Conservation (phyloP, 2,329 filamentous ascomycete genomes). For the Chaetomium strumarium region DNA sequence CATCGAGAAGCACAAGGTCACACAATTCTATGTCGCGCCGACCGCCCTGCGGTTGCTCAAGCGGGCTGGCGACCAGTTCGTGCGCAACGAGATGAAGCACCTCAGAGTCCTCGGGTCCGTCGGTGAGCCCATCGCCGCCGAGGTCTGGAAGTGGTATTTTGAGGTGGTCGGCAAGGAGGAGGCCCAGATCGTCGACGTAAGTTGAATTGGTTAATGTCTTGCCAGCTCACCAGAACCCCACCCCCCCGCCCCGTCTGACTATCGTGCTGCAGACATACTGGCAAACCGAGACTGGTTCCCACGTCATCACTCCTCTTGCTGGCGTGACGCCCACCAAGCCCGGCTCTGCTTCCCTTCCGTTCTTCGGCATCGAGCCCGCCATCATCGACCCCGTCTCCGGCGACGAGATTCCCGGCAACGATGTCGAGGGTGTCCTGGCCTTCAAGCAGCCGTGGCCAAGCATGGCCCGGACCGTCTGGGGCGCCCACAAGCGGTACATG, state of each 20-base stretch:
- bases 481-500: constrained; percentile 97
- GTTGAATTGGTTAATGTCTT: constrained; percentile 34
- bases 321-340: constrained; percentile 96
- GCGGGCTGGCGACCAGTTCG: constrained; percentile 88
- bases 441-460: constrained; percentile 99
- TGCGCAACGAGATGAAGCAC: constrained; percentile 82
- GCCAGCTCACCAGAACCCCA: background rate
- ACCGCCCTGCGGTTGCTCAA: constrained; percentile 90
- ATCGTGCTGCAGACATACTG: constrained; percentile 74
- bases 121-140: constrained; percentile 93
- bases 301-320: constrained; percentile 89
- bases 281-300: constrained; percentile 97
- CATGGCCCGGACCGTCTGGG: constrained; percentile 97
- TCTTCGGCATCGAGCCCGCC: constrained; percentile 96
- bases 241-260: constrained; percentile 14
- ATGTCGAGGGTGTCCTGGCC: constrained; percentile 92
- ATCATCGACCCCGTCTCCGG: constrained; percentile 97
- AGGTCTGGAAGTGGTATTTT: constrained; percentile 99
- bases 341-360: constrained; percentile 89
- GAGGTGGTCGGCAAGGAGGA: constrained; percentile 91
- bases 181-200: constrained; percentile 87
- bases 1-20: constrained; percentile 89
- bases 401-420: constrained; percentile 87
- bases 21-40: constrained; percentile 96
- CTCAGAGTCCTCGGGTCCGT: constrained; percentile 89